Evolutionary conservation across 371 early-diverging fungal genomes (phyloP), one percentile per base, ranked within the genome.

Genomic region (Lichtheimia ramosa): DNA sequence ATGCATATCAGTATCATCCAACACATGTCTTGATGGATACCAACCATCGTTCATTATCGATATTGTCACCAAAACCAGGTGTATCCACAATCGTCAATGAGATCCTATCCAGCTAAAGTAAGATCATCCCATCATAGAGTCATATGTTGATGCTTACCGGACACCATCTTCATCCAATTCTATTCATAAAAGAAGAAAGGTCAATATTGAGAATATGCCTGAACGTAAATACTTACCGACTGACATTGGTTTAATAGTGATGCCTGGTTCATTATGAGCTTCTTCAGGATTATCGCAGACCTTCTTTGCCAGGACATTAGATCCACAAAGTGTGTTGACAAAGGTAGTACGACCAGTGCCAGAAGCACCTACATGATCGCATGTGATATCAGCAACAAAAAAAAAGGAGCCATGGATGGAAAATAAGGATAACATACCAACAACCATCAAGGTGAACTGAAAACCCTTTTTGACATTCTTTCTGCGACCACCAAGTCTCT

Each of bases 341-440:
- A 99, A 97, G 6, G 99, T 99, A 18, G 96, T 89, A 62, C 99
- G 93, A 7, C 99, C 99, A 51, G 96, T 86, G 43, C 99, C 99
- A 56, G 93, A 88, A 20, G 92, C 82, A 54, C 93, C 93, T 92
- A 67, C 54, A 28, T 2, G 14, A 46, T 13, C 14, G 10, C 21
- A 34, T 34, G 34, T 34, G 34, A 46, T 18, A n/a, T 46, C 15
- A 46, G 46, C n/a, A 48, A 48, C 8, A 34, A 12, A n/a, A 48
- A 24, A 59, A 41, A 21, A 16, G n/a, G 46, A 46, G 15, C 46
- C 34, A 34, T 34, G 34, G 2, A 34, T 15, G 43, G 43, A n/a
- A n/a, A n/a, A n/a, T n/a, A n/a, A n/a, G n/a, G n/a, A n/a, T 43
- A 6, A 16, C 87, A 68, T 89, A 88, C 98, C 98, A 62, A 96